These are phyloP conservation scores for Candida boidinii DNA, from an alignment of 805 yeast genomes.

Conservation along the genomic window DNA sequence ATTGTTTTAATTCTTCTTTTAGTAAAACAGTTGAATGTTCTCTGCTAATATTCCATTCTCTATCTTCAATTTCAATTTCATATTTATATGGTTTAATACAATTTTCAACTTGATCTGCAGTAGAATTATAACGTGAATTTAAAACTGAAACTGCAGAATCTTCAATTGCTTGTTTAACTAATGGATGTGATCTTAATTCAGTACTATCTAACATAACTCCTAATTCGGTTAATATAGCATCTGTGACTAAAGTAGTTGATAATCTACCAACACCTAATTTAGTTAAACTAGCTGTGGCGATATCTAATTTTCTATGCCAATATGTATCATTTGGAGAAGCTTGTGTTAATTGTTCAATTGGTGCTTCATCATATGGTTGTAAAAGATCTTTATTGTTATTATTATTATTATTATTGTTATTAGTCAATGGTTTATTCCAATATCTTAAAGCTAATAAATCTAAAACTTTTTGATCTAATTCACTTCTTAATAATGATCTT, in stretches of 20 bases:
- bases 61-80: constrained; percentile 91
- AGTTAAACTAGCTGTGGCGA: constrained; percentile 75
- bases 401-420: constrained; percentile 7
- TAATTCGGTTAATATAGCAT: constrained; percentile 71
- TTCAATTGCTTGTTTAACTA: constrained; percentile 69
- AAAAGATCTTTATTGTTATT: not conserved
- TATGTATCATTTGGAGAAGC: constrained; percentile 60
- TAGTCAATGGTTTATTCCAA: constrained; percentile 62
- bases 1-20: constrained; percentile 80
- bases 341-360: constrained; percentile 45
- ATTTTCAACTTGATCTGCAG: constrained; percentile 98
- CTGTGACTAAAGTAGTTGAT: constrained; percentile 75
- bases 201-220: constrained; percentile 66
- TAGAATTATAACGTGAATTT: constrained; percentile 70
- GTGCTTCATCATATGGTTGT: constrained; percentile 38
- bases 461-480: constrained; percentile 80
- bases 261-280: constrained; percentile 91
- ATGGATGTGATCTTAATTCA: constrained; percentile 75
- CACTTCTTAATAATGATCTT: constrained; percentile 67
- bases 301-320: constrained; percentile 85
- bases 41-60: constrained; percentile 83
- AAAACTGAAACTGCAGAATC: constrained; percentile 82
- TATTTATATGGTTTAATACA: constrained; percentile 97
- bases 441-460: constrained; percentile 84
- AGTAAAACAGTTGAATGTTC: constrained; percentile 68